These are phyloP conservation scores for Huntiella savannae DNA, from an alignment of 2,329 filamentous ascomycete species.

Conservation along the genomic window DNA sequence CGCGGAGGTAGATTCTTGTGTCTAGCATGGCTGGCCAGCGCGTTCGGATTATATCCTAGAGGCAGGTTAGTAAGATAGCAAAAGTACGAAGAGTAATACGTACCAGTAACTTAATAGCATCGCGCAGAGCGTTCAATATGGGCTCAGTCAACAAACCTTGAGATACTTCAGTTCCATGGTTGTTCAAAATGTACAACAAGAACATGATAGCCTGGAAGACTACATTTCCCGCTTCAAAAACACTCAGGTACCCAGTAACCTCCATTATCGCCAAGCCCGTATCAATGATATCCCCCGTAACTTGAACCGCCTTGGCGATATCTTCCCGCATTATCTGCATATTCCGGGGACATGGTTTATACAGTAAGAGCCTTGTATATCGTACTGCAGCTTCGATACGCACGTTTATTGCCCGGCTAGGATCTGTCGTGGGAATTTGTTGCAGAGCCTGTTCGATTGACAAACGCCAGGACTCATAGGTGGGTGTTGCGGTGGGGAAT, in stretches of 20 bases:
- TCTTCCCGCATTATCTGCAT: background rate
- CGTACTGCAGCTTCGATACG: background rate
- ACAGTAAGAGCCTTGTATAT: slow-evolving; percentile 1
- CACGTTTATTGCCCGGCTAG: background rate
- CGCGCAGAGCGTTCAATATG: background rate
- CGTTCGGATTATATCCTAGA: background rate
- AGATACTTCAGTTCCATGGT: background rate
- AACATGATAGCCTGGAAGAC: slow-evolving; percentile 7
- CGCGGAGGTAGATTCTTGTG: slow-evolving; percentile 11
- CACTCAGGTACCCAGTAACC: background rate
- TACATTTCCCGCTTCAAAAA: slow-evolving; percentile 5
- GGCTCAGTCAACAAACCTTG: background rate
- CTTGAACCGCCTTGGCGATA: background rate
- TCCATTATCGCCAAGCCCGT: slow-evolving; percentile 1
- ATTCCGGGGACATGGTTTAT: slow-evolving; percentile 7
- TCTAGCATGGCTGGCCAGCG: slow-evolving; percentile 4
- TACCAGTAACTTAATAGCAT: background rate
- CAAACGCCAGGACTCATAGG: slow-evolving; percentile 2
- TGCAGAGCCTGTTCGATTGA: background rate
- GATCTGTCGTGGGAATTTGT: background rate
- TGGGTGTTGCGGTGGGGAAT: background rate
- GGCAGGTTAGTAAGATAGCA: background rate
- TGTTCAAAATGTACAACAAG: slow-evolving; percentile 4
- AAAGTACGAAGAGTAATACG: background rate
- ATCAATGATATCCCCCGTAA: background rate